Conservation (phyloP, 257 asterid genomes). For the Solanum sitiens region DNA sequence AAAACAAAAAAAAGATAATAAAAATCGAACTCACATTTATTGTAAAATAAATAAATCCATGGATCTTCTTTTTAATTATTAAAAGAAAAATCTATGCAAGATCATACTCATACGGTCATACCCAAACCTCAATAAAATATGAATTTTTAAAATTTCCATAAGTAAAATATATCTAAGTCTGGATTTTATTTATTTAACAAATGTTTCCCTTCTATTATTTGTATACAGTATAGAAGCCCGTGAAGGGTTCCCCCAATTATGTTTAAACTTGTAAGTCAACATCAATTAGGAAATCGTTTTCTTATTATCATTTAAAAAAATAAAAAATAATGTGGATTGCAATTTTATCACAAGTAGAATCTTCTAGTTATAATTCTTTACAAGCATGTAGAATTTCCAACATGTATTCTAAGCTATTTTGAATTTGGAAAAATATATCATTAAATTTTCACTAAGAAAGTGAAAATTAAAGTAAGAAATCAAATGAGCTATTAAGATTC, state of each 20-base stretch:
- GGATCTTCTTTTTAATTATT: background rate
- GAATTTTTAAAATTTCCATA: no score
- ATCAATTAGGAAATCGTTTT: background rate
- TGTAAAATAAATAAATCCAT: background rate
- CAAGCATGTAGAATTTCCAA: background rate
- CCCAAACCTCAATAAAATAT: no score
- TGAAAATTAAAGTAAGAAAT: no score
- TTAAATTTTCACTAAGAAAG: no score
- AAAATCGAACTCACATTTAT: background rate
- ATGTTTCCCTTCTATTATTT: background rate
- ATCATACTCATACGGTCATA: no score
- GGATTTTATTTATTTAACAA: background rate
- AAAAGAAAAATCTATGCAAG: background rate
- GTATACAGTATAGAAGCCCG: background rate
- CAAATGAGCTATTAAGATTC: no score
- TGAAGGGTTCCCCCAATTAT: background rate
- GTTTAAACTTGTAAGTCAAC: background rate
- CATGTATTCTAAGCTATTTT: background rate
- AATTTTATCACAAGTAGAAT: background rate
- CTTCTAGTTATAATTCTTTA: background rate
- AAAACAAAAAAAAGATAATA: background rate
- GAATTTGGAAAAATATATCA: no score
- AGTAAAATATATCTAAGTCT: no score
- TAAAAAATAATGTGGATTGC: background rate
- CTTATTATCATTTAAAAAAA: background rate